Evolutionary conservation across 352 stramenopile genomes (phyloP), one percentile per base, ranked within the genome.

Genomic region (Peronospora destructor): DNA sequence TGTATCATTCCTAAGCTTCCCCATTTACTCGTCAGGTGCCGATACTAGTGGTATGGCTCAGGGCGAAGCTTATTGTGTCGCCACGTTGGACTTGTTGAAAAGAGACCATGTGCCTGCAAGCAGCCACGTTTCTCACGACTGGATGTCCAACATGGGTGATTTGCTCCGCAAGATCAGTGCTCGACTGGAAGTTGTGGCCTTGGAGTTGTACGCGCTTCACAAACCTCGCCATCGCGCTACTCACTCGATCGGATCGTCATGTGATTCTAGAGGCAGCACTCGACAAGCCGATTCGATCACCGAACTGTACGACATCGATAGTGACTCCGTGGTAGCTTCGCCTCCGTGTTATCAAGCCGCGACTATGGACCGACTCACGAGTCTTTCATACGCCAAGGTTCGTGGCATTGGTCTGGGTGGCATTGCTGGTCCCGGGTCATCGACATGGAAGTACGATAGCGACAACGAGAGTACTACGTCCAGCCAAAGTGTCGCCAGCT

Each of bases 21-120:
- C 81, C 0, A 67, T 91, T 37, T 85, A 81, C 46, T 67, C 72
- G 3, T 63, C 68, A 0, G 56, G 56, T 12, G 56, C 44, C 5
- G 52, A 58, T 40, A 53, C 34, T 1, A 53, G 32, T 35, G 49
- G 37, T 5, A 17, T 56, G 6, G 19, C 19, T 21, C 43, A 28
- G 0, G 40, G 57, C 3, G 51, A 62, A 16, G 49, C 65, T 5
- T 56, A 71, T 32, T 78, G 70, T 50, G 75, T 89, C n/a, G 78
- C 68, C 9, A 89, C 78, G 23, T 53, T 89, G 5, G 78, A 89
- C 44, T 33, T 89, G 23, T 89, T 71, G 73, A 80, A 76, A 16
- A 50, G 77, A 1, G 71, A 82, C 17, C 59, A 62, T 21, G 54
- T 80, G 14, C 66, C 61, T 19, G 71, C 71, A 0, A 83, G 68